A percentile compares a stretch with the other conserved stretches of the same genome.
These are phyloP conservation scores for Wickerhamia fluorescens DNA, from an alignment of 805 yeast genomes.

Conservation along the genomic window DNA sequence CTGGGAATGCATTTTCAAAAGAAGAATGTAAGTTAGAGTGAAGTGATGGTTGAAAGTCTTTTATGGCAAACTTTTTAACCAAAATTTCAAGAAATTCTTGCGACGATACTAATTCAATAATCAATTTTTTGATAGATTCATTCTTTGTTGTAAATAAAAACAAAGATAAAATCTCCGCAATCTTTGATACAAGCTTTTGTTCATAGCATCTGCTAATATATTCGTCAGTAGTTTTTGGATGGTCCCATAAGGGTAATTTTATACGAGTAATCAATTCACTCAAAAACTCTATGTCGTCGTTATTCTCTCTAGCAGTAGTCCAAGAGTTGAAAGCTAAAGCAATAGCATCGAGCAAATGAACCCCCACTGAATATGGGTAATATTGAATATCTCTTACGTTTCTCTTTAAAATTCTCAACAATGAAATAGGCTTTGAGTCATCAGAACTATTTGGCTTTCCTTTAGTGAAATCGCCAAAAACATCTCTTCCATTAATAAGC, in stretches of 20 bases:
- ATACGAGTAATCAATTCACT: constrained; percentile 33
- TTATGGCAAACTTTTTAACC: constrained; percentile 31
- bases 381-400: constrained; percentile 45
- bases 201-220: constrained; percentile 41
- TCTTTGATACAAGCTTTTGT: constrained; percentile 54
- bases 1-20: constrained; percentile 46
- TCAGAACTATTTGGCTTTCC: constrained; percentile 11
- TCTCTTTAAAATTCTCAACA: constrained; percentile 49
- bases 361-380: constrained; percentile 57
- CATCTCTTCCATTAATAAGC: constrained; percentile 55
- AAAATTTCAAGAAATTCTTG: constrained; percentile 25
- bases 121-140: constrained; percentile 31
- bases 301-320: constrained; percentile 54
- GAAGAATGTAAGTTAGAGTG: constrained; percentile 38
- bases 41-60: constrained; percentile 39
- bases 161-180: constrained; percentile 70
- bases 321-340: constrained; percentile 72
- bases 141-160: constrained; percentile 54
- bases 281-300: constrained; percentile 42
- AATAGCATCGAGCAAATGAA: constrained; percentile 65
- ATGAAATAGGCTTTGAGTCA: constrained; percentile 25
- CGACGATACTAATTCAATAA: constrained; percentile 36
- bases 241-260: constrained; percentile 12
- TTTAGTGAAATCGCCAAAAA: constrained; percentile 28
- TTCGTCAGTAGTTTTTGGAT: constrained; percentile 12